Evolutionary conservation across 352 stramenopile genomes (phyloP).

Genomic region (Saprolegnia diclina): DNA sequence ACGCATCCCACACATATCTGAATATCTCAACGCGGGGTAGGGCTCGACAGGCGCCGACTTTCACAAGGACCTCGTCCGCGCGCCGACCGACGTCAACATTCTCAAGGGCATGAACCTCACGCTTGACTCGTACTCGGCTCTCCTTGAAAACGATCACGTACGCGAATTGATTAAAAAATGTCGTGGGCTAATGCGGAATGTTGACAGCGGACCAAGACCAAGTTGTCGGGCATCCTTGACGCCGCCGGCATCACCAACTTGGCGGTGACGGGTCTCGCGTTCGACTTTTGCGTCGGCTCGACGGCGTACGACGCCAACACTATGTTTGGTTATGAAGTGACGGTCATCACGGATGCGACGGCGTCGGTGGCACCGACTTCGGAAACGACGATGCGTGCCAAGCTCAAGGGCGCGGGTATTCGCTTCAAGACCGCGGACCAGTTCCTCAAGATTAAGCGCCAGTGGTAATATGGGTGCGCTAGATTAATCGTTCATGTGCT

Average conservation of each 20-base stretch:
- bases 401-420: background rate
- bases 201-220: background rate
- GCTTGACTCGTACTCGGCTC: constrained; percentile 4
- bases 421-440: background rate
- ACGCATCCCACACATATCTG: background rate
- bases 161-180: too few species aligned
- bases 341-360: background rate
- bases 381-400: background rate
- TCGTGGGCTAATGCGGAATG: background rate
- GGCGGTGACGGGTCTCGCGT: background rate
- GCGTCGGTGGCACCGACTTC: background rate
- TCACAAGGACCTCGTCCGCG: constrained; percentile 9
- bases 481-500: too few species aligned
- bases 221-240: background rate
- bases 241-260: background rate
- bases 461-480: too few species aligned
- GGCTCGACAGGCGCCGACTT: background rate
- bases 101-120: background rate
- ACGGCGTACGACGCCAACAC: constrained; percentile 8
- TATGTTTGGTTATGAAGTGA: background rate
- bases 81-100: constrained; percentile 1
- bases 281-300: constrained; percentile 2
- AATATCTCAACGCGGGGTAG: background rate
- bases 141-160: constrained; percentile 12
- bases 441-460: background rate